These are phyloP conservation scores for Pseudogymnoascus pannorum DNA, from an alignment of 2,329 filamentous ascomycete species.

Conservation along the genomic window DNA sequence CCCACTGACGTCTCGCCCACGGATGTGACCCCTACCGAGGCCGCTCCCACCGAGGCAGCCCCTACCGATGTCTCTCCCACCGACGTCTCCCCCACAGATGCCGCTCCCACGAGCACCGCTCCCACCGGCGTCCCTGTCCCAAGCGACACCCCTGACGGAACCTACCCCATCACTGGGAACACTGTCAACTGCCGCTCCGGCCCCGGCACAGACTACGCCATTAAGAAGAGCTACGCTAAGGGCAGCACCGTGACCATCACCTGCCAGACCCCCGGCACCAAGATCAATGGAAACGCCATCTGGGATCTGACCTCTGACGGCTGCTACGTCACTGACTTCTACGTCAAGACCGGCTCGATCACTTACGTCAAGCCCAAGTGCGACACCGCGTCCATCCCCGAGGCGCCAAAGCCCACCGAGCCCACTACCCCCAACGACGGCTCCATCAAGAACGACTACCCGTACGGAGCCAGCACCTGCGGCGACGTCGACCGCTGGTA, in stretches of 20 bases:
- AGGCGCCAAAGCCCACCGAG: background rate
- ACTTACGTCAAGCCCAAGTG: background rate
- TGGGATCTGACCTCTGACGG: constrained; percentile 25
- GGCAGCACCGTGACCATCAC: constrained; percentile 8
- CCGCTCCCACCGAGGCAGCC: background rate
- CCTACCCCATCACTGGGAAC: constrained; percentile 18
- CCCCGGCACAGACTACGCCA: constrained; percentile 16
- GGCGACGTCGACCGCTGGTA: constrained; percentile 10
- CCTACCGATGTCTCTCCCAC: background rate
- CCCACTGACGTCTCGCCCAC: background rate
- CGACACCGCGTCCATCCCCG: background rate
- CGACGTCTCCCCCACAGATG: background rate
- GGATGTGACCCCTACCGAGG: background rate
- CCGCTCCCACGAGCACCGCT: background rate
- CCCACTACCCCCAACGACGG: background rate
- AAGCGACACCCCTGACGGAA: background rate
- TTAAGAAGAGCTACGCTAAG: constrained; percentile 13
- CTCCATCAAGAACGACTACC: constrained; percentile 10
- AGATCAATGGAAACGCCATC: constrained; percentile 17
- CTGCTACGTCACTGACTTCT: constrained; percentile 26
- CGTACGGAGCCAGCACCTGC: constrained; percentile 9
- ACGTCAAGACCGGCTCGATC: constrained; percentile 21
- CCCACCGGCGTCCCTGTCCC: background rate
- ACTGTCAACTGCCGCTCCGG: constrained; percentile 22
- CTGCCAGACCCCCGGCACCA: constrained; percentile 12